Evolutionary conservation across 2,329 filamentous ascomycete genomes (phyloP).

Genomic region (Bipolaris zeicola): DNA sequence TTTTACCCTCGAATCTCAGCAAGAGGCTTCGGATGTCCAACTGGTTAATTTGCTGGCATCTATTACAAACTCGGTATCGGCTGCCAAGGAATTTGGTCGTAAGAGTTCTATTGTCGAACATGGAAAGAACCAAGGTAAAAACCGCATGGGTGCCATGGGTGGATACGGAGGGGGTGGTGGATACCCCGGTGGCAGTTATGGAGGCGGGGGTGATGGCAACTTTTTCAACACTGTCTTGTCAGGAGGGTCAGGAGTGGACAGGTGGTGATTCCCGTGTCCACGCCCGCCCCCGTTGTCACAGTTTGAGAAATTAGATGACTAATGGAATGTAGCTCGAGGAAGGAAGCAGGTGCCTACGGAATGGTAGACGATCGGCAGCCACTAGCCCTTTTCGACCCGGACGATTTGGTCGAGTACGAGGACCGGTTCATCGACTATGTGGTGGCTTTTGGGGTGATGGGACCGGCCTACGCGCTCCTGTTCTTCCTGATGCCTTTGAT

Average conservation of each 20-base stretch:
- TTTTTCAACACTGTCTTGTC: slow-evolving; percentile 33
- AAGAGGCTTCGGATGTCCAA: slow-evolving; percentile 83
- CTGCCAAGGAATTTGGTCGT: slow-evolving; percentile 74
- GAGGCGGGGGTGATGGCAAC: slow-evolving; percentile 16
- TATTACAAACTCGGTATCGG: slow-evolving; percentile 73
- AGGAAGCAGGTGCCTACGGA: background rate
- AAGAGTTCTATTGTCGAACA: slow-evolving; percentile 64
- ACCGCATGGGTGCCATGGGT: slow-evolving; percentile 24
- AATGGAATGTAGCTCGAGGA: slow-evolving; percentile 1
- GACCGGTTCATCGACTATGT: background rate
- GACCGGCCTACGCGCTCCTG: slow-evolving; percentile 6
- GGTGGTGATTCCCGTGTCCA: slow-evolving; percentile 11
- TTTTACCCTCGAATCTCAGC: slow-evolving; percentile 72
- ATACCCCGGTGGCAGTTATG: slow-evolving; percentile 18
- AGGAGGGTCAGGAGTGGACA: slow-evolving; percentile 19
- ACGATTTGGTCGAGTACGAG: background rate
- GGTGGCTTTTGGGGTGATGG: slow-evolving; percentile 3
- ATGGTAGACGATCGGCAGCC: background rate
- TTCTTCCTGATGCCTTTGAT: background rate
- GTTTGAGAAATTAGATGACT: background rate
- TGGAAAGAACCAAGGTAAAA: slow-evolving; percentile 44
- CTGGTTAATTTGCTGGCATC: slow-evolving; percentile 77
- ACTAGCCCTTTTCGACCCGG: background rate
- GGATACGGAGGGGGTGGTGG: slow-evolving; percentile 21
- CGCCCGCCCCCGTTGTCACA: too few relatives aligned